Percentiles rank a stretch among this genome's conserved stretches.
phyloP scores from a whole-genome alignment of 1,139 yeast species.

The Saccharomyces uvarum region DNA sequence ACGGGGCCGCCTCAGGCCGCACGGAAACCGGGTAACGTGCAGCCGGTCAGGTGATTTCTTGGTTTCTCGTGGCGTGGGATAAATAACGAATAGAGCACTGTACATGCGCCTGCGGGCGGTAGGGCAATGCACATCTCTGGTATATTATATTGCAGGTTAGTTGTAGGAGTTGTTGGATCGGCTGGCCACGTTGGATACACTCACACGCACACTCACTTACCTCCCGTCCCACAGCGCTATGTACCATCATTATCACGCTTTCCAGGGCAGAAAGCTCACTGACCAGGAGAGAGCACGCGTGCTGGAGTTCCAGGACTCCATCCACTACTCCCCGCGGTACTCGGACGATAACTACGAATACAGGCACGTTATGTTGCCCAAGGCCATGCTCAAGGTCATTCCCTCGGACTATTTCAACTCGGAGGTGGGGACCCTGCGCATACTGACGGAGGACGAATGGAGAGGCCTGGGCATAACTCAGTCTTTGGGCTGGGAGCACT shows the following conservation, averaged over 20 bases:
- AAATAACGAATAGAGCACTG: not conserved
- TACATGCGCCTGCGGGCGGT: not conserved
- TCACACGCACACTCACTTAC: not conserved
- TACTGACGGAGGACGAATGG: conserved; percentile 94
- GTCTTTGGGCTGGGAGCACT: conserved; percentile 96
- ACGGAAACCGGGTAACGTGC: not conserved
- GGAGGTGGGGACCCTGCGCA: conserved; percentile 88
- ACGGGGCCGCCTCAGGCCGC: not conserved
- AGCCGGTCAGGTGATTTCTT: not conserved
- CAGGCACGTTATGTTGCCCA: conserved; percentile 94
- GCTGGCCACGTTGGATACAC: not conserved
- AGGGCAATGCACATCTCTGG: not conserved
- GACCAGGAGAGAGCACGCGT: conserved; percentile 81
- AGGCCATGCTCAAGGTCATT: conserved; percentile 87
- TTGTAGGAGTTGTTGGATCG: not conserved
- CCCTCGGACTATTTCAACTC: conserved; percentile 96
- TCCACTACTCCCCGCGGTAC: conserved; percentile 88
- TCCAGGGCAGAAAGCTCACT: conserved; percentile 58
- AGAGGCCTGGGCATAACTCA: conserved; percentile 96
- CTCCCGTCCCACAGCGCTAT: conserved; percentile 8
- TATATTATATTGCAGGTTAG: not conserved
- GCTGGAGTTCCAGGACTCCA: conserved; percentile 85
- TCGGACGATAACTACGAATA: conserved; percentile 85
- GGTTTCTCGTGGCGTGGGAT: not conserved
- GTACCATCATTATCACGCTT: conserved; percentile 31